Conservation (phyloP, 805 yeast species). For the Candida nonsorbophila region DNA sequence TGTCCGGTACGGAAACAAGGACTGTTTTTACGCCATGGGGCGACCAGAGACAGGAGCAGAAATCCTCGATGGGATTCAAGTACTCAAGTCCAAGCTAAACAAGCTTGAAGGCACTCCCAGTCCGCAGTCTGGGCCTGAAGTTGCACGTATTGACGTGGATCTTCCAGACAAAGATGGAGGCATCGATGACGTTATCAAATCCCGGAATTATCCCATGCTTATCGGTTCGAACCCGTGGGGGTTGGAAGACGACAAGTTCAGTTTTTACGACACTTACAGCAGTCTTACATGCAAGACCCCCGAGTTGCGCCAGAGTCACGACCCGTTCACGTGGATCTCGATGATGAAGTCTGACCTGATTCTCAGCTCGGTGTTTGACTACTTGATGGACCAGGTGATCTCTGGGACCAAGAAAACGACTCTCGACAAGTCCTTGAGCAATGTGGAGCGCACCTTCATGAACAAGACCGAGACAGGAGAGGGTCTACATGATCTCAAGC, state of each 20-base stretch:
- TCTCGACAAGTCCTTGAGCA: neutral
- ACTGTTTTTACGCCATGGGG: slow-evolving; percentile 8
- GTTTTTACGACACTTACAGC: neutral
- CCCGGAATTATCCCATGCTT: slow-evolving; percentile 1
- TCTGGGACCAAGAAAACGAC: slow-evolving; percentile 1
- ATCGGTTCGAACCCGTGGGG: slow-evolving; percentile 6
- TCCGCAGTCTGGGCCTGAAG: too few relatives aligned
- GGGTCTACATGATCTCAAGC: slow-evolving; percentile 2
- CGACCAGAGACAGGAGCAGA: too few relatives aligned
- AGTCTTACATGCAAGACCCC: neutral
- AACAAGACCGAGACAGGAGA: slow-evolving; percentile 1
- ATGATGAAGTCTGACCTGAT: slow-evolving; percentile 3
- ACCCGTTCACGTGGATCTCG: slow-evolving; percentile 4
- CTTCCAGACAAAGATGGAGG: too few relatives aligned
- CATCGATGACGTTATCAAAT: too few relatives aligned
- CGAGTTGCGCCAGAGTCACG: slow-evolving; percentile 3
- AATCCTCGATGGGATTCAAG: too few relatives aligned
- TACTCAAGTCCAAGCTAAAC: too few relatives aligned
- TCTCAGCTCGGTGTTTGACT: neutral
- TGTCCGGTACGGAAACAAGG: slow-evolving; percentile 18
- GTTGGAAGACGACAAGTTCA: slow-evolving; percentile 1
- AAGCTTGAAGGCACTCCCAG: too few relatives aligned
- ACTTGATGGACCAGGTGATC: neutral
- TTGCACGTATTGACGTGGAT: too few relatives aligned
- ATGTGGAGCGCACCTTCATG: slow-evolving; percentile 1